Base-by-base conservation (phyloP, 345 rosid species). In the Cardamine resedifolia region DNA sequence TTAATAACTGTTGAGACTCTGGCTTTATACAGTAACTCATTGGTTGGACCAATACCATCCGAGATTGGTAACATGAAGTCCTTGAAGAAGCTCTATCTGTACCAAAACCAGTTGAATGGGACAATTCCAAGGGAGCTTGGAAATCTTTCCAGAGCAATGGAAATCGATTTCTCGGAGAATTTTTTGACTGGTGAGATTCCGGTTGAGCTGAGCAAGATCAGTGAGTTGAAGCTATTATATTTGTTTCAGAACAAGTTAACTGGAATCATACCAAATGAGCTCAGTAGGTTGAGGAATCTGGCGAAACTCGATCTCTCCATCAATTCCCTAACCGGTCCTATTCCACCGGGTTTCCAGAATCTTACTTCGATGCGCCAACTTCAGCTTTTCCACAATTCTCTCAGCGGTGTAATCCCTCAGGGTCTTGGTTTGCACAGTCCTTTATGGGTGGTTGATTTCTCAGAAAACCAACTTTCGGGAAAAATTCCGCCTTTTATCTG, bases 131-230 rank as follows among this genome's bases (percentile, higher is more conserved):
- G 76, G 83, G 96, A 84, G 72, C 77, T 95, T 0, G 96, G 97
- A 19, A 91, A 91, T 79, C 83, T 95, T 41, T 85, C 97, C 7
- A 77, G 62, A 20, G 90, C 82, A 4, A 50, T 61, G 30, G 96
- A 90, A 70, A 91, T 95, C 48, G 99, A 95, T 83, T 86, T 95
- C 65, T 95, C 99, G 0, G 96, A 91, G 77, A 95, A 95, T 73
- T 41, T 24, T 68, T 77, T 95, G 82, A 78, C 80, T 0, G 96
- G 99, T 48, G 86, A 83, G 78, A 84, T 95, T 28, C 99, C 99
- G 0, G 49, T 59, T 14, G 99, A 90, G 82, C 77, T 95, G 48
- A 77, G 88, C 52, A 83, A 76, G 75, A 80, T 95, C 68, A 83
- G 78, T 49, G 89, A 85, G 74, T 65, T 95, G 52, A 77, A 36